These are phyloP conservation scores for Ogataea zsoltii DNA, from an alignment of 805 yeast species.

Conservation along the genomic window DNA sequence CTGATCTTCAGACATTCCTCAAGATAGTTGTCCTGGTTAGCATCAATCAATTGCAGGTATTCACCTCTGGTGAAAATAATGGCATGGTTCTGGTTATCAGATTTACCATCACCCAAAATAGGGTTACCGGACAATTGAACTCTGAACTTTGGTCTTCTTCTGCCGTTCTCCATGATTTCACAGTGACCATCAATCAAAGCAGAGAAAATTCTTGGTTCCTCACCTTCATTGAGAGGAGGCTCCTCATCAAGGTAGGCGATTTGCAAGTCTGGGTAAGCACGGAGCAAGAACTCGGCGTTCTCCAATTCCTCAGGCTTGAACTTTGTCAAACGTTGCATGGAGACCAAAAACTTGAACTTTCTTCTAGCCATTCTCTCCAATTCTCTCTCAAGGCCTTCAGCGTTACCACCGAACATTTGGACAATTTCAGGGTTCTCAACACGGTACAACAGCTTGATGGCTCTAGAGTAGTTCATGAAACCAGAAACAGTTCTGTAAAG, in stretches of 20 bases:
- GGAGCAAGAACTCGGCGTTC: conserved; percentile 75
- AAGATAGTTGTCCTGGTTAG: conserved; percentile 82
- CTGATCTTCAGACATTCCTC: conserved; percentile 85
- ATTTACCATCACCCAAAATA: conserved; percentile 84
- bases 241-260: conserved; percentile 96
- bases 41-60: conserved; percentile 80
- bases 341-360: conserved; percentile 76
- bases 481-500: conserved; percentile 96
- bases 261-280: conserved; percentile 83
- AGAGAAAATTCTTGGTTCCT: conserved; percentile 70
- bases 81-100: conserved; percentile 84
- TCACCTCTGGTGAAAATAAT: conserved; percentile 82
- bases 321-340: conserved; percentile 81
- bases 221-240: conserved; percentile 71
- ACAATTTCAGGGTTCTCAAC: conserved; percentile 95
- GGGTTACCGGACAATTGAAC: conserved; percentile 82
- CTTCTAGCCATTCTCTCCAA: conserved; percentile 86
- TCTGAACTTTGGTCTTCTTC: conserved; percentile 75
- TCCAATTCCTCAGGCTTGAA: conserved; percentile 75
- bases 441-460: conserved; percentile 88
- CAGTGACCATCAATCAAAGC: conserved; percentile 81
- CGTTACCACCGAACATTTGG: conserved; percentile 98
- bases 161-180: conserved; percentile 68
- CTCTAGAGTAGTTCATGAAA: conserved; percentile 97
- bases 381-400: conserved; percentile 94